These are phyloP conservation scores for Nakataea oryzae DNA, from an alignment of 2,329 filamentous ascomycete genomes.

Conservation along the genomic window DNA sequence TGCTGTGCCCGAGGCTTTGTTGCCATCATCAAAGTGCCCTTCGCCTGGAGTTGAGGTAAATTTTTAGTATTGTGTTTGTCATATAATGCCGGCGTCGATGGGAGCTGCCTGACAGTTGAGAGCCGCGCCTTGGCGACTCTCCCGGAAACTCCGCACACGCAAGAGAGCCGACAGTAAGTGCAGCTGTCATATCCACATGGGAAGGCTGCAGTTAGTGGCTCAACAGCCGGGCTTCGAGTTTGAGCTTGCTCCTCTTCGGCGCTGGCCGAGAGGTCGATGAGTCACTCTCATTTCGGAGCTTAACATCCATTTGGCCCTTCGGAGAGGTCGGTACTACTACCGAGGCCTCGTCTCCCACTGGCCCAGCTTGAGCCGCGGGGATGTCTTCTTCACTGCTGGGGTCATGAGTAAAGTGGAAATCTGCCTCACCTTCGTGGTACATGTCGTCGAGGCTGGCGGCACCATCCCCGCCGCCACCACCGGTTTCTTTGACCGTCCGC, in stretches of 20 bases:
- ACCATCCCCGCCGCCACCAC: conserved; percentile 24
- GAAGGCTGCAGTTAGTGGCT: neutral
- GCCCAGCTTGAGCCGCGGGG: conserved; percentile 7
- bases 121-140: neutral
- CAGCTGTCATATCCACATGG: neutral
- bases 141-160: neutral
- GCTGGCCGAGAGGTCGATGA: neutral
- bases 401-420: neutral
- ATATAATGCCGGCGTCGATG: neutral
- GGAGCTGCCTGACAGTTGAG: neutral
- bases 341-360: neutral
- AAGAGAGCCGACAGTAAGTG: neutral
- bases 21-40: conserved; percentile 78
- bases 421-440: conserved; percentile 89
- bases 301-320: neutral
- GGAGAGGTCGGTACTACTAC: neutral
- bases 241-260: neutral
- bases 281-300: neutral
- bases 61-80: neutral
- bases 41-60: conserved; percentile 51
- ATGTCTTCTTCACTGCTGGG: neutral
- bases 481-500: conserved; percentile 20
- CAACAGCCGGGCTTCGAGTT: too few species aligned
- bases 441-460: conserved; percentile 78
- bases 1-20: conserved; percentile 71